Evolutionary conservation across 768 basidiomycete species (phyloP).

Genomic region (Gautieria morchelliformis): DNA sequence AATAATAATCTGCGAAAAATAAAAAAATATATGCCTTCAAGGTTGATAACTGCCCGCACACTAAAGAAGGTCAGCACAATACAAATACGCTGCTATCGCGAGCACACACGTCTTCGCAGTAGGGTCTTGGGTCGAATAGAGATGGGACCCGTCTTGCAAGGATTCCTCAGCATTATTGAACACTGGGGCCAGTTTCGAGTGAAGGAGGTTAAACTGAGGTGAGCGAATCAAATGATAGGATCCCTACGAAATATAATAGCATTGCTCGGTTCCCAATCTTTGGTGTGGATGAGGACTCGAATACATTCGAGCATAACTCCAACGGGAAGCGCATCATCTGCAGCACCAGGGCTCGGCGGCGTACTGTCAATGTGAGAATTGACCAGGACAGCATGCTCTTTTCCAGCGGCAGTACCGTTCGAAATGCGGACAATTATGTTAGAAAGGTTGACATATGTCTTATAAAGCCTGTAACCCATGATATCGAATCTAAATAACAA

Average conservation of each 20-base stretch:
- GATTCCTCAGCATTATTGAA: constrained; percentile 96
- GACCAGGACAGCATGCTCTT: constrained; percentile 76
- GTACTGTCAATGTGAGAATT: constrained; percentile 89
- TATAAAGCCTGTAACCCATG: constrained; percentile 71
- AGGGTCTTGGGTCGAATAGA: constrained; percentile 86
- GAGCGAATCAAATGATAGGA: not conserved
- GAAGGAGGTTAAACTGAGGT: too few species aligned
- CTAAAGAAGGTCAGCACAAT: constrained; percentile 24
- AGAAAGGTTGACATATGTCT: constrained; percentile 77
- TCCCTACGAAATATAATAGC: constrained; percentile 74
- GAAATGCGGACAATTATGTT: constrained; percentile 87
- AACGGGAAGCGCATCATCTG: constrained; percentile 64
- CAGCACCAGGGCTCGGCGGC: constrained; percentile 58
- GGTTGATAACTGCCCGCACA: constrained; percentile 78
- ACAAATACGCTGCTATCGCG: too few species aligned
- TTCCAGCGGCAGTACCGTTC: constrained; percentile 58
- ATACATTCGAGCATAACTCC: constrained; percentile 90
- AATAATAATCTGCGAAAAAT: not conserved
- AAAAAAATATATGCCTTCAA: constrained; percentile 53
- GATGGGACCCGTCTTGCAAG: constrained; percentile 88
- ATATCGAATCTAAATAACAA: constrained; percentile 69
- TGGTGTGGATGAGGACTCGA: constrained; percentile 62
- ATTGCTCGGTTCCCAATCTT: constrained; percentile 63
- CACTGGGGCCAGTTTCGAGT: constrained; percentile 35
- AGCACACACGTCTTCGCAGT: constrained; percentile 52